phyloP scores from a whole-genome alignment of 2,329 filamentous ascomycete genomes.

The Trichoderma sp. region DNA sequence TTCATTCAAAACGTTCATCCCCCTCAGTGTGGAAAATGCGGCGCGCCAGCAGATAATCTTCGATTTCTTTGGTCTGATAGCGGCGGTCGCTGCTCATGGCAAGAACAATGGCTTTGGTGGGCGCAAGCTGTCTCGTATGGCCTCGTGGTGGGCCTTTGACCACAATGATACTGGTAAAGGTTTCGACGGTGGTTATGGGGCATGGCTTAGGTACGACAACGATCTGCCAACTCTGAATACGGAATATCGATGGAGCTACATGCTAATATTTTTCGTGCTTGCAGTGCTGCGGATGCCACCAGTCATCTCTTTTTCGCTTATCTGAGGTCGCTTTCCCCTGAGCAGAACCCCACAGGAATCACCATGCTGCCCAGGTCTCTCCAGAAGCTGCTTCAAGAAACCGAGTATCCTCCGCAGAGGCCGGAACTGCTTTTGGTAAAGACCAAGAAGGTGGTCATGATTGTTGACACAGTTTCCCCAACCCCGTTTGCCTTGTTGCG shows the following conservation, averaged over 20 bases:
- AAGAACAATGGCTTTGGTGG: slow-evolving; percentile 92
- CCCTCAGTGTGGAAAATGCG: slow-evolving; percentile 84
- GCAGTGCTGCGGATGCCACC: slow-evolving; percentile 86
- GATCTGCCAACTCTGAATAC: neutral
- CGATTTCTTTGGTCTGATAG: slow-evolving; percentile 91
- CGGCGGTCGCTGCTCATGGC: slow-evolving; percentile 86
- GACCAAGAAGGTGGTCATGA: slow-evolving; percentile 92
- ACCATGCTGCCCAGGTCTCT: slow-evolving; percentile 85
- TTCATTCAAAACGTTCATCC: slow-evolving; percentile 95
- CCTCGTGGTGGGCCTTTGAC: slow-evolving; percentile 98
- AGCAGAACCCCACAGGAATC: slow-evolving; percentile 73
- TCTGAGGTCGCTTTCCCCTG: slow-evolving; percentile 83
- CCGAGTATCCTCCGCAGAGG: slow-evolving; percentile 84
- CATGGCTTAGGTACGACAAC: slow-evolving; percentile 69
- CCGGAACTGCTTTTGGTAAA: slow-evolving; percentile 73
- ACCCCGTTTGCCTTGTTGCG: slow-evolving; percentile 89
- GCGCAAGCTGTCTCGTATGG: slow-evolving; percentile 89
- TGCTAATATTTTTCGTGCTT: slow-evolving; percentile 8
- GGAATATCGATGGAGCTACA: neutral
- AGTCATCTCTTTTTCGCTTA: slow-evolving; percentile 99
- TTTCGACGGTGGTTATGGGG: slow-evolving; percentile 90
- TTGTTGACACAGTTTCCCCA: slow-evolving; percentile 90
- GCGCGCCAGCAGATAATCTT: slow-evolving; percentile 86
- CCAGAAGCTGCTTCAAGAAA: slow-evolving; percentile 85
- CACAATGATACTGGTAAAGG: slow-evolving; percentile 82